Base-by-base conservation (phyloP, 192 early-diverging fungal species). In the Coemansia sp. region DNA sequence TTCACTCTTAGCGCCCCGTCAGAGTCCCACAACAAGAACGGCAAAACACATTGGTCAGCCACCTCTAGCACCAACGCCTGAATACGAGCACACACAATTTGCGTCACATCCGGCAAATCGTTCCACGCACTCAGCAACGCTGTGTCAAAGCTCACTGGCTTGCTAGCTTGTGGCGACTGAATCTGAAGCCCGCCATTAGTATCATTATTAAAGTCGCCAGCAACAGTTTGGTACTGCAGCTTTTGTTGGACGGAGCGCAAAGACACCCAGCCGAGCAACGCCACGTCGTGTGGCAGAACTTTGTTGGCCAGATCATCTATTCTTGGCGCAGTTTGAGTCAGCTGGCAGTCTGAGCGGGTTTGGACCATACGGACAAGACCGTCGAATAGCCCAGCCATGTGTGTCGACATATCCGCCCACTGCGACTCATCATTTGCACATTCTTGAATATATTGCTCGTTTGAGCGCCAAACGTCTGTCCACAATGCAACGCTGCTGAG, bases 401-500 rank as follows among this genome's bases (percentile, higher is more conserved):
- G 53, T 4, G 52, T 17, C 8, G 17, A 4, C 6, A 64, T 15
- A 19, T 26, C 62, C 10, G 17, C 34, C 9, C 53, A 55, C 28
- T 55, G 53, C 26, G 3, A 22, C 26, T 14, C 14, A 11, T 8
- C n/a, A 38, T 28, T 20, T 17, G 20, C 37, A 44, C 49, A 58
- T 42, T 11, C 40, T 42, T 42, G 40, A 20, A 19, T 19, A 48
- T 12, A 17, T 3, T 44, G 3, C 46, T 48, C 40, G 46, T 48
- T 20, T 8, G 78, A 67, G 36, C 78, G 72, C 78, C 78, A 80
- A 14, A 80, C 37, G 37, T 80, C 78, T 12, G 52, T 48, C 78
- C 78, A 80, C 57, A 80, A 58, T 2, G 65, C 57, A 19, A 74
- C 22, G 36, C 78, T 69, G 21, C 65, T 46, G 9, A 74, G 59